phyloP scores from a whole-genome alignment of 345 rosid genomes.

The Mercurialis annua region DNA sequence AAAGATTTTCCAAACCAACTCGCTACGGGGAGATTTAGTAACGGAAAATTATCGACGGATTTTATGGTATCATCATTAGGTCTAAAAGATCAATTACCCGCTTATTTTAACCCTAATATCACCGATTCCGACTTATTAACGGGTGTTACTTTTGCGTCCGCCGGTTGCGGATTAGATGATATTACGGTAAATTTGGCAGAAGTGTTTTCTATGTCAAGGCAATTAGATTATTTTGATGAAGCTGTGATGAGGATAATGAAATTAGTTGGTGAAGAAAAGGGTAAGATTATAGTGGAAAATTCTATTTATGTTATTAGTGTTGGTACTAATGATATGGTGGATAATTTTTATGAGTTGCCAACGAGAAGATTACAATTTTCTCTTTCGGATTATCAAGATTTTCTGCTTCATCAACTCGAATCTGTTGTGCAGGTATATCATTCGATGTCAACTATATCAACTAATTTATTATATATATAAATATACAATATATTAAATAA shows the following conservation, averaged over 20 bases:
- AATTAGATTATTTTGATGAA: conserved; percentile 31
- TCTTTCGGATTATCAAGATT: conserved; percentile 25
- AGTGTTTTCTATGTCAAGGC: conserved; percentile 17
- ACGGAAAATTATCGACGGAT: conserved; percentile 38
- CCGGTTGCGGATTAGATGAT: conserved; percentile 35
- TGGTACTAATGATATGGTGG: conserved; percentile 33
- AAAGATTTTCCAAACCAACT: conserved; percentile 26
- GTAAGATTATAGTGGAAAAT: conserved; percentile 25
- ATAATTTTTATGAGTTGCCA: conserved; percentile 23
- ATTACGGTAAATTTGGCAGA: conserved; percentile 9
- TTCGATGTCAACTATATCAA: background rate
- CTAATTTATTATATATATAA: background rate
- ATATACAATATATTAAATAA: no score
- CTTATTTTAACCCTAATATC: conserved; percentile 31
- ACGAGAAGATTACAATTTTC: conserved; percentile 14
- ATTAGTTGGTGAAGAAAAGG: conserved; percentile 26
- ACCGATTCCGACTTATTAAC: conserved; percentile 24
- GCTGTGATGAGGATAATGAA: conserved; percentile 21
- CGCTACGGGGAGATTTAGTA: conserved; percentile 36
- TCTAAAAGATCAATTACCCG: conserved; percentile 32
- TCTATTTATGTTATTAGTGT: conserved; percentile 31
- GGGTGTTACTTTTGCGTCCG: conserved; percentile 41
- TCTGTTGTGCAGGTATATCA: conserved; percentile 17
- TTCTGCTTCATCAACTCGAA: conserved; percentile 18
- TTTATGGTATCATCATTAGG: conserved; percentile 26